Base-by-base conservation (phyloP, 768 basidiomycete genomes). In the Boletus tomentosulus region DNA sequence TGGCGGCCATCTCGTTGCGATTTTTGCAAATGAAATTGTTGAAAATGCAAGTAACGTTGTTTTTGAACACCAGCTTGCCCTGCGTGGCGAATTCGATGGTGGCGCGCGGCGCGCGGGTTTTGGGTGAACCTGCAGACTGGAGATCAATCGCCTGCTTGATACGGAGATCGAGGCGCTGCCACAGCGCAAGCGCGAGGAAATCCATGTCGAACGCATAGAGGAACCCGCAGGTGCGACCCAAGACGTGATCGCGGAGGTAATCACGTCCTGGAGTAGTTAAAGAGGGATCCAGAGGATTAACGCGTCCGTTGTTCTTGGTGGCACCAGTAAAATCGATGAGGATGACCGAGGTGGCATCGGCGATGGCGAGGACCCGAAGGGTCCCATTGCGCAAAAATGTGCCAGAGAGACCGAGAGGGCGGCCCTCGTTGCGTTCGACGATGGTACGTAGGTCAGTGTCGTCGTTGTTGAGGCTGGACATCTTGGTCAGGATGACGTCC, bases 221-320 rank as follows among this genome's bases (percentile, higher is more conserved):
- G 51, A 59, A 66, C 16, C 69, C 69, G 45, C 51, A 50, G 19
- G 61, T 33, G 22, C 69, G 69, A 42, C 59, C 53, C n/a, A 70
- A 56, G 57, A 70, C 63, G 48, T 66, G 53, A 52, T 70, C 66
- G 24, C 60, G 46, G 28, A 70, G 54, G 46, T 68, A 71, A 55
- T 61, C 63, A 16, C 60, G 58, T 1, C 68, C 68, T 8, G 43
- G 24, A 22, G 60, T 53, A 30, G 50, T 47, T 48, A 55, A 46
- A 44, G 64, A 57, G 7, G 60, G 7, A 4, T 57, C n/a, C 2
- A 67, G 54, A 4, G 63, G 51, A 6, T 43, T 59, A 66, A 27
- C 70, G 65, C 63, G 68, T 62, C 53, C 66, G 66, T 71, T 70
- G 69, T 64, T 65, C 64, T 68, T 71, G 58, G 57, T 19, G 19